Evolutionary conservation across 192 early-diverging fungal genomes (phyloP), one percentile per base, ranked within the genome.

Genomic region (Umbelopsis isabellina): DNA sequence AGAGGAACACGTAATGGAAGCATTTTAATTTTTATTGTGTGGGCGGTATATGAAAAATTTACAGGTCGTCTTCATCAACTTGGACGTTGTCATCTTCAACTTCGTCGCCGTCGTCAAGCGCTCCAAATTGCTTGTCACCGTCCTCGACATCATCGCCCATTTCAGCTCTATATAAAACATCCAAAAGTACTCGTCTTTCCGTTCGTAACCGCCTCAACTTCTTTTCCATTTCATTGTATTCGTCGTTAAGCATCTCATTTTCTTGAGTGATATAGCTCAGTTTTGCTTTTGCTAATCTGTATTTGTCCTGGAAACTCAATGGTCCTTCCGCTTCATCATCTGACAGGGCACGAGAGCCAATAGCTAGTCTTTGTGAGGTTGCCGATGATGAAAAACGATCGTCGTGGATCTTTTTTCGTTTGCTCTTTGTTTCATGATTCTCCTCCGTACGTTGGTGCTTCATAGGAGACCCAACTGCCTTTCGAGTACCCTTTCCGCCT

Each of bases 231-330:
- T 52, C 53, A 35, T 53, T 48, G 49, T 66, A 83, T 71, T 83
- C 82, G 50, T 83, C 82, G 10, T 44, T 48, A 2, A 83, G 68
- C 71, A 83, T 81, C 35, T 83, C 82, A 65, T 83, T 80, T 49
- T 83, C 82, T 47, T 74, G 70, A 27, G 77, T 50, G 49, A 83
- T 80, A 69, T 83, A 83, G 25, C 68, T 69, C 37, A 75, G 51
- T 52, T 83, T 78, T 2, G 79, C 79, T 41, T 83, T 80, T 16
- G 77, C 74, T 8, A 83, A 30, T 21, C 66, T 68, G 46, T 81
- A 83, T 51, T 83, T 77, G 25, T 68, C 74, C 22, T 66, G 71
- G 61, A 74, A 73, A 13, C 49, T 51, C 20, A 58, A 52, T 2
- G 41, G 33, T 4, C 27, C 18, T 27, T 61, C 55, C 10, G 55